These are phyloP conservation scores for Phaseolus coccineus DNA, from an alignment of 331 rosid species.

Conservation along the genomic window DNA sequence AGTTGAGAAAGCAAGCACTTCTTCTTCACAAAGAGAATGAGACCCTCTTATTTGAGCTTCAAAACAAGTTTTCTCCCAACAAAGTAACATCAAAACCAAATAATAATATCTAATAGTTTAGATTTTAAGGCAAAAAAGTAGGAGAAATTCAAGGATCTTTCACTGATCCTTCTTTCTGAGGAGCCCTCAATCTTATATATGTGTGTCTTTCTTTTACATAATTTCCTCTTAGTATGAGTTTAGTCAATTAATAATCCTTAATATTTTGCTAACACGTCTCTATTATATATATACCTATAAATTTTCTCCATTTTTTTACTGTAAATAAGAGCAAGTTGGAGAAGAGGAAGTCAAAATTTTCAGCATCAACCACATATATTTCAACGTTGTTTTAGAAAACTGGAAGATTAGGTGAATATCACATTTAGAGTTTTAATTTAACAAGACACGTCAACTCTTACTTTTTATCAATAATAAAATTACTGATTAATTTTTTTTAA, in stretches of 20 bases:
- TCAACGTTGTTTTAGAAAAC: background rate
- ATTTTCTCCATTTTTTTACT: background rate
- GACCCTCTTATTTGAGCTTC: conserved; percentile 65
- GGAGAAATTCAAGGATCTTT: conserved; percentile 29
- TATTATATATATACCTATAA: too few species aligned
- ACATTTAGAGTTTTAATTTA: background rate
- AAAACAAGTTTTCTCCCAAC: conserved; percentile 49
- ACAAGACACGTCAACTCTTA: background rate
- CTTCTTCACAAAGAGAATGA: conserved; percentile 83
- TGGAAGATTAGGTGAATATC: background rate
- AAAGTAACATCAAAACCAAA: conserved; percentile 37
- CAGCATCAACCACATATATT: background rate
- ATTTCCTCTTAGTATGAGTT: conserved; percentile 15
- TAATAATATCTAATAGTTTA: background rate
- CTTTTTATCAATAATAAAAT: background rate
- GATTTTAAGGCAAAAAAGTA: background rate
- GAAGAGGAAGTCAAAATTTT: background rate
- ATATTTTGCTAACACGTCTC: background rate
- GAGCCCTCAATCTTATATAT: background rate
- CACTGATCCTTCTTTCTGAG: background rate
- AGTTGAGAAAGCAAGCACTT: conserved; percentile 73
- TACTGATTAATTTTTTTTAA: background rate
- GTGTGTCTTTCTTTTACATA: background rate
- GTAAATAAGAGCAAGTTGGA: background rate
- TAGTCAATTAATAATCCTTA: background rate